Conservation (phyloP, 1,284 basidiomycete genomes). For the Ustanciosporium gigantosporum region DNA sequence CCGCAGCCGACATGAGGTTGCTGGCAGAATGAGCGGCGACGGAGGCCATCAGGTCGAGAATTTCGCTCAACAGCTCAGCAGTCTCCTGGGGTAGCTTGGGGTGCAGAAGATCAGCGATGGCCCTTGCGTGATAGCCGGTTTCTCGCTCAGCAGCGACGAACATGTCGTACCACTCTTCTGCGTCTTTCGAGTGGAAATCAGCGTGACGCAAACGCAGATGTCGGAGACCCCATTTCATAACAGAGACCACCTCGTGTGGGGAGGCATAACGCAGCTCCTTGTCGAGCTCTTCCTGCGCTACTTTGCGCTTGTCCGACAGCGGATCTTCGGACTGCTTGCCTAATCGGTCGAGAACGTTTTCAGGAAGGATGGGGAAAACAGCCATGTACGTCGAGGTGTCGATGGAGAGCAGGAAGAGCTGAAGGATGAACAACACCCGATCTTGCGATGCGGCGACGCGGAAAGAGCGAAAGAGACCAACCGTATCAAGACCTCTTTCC, state of each 20-base stretch:
- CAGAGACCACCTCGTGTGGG: constrained; percentile 40
- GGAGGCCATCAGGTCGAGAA: constrained; percentile 43
- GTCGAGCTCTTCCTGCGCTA: constrained; percentile 24
- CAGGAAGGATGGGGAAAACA: constrained; percentile 31
- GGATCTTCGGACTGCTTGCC: constrained; percentile 1
- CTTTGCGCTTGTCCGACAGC: constrained; percentile 2
- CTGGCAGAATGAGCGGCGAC: constrained; percentile 38
- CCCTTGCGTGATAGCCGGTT: constrained; percentile 19
- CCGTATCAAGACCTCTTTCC: constrained; percentile 42
- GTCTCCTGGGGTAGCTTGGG: constrained; percentile 32
- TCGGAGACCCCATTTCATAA: constrained; percentile 49
- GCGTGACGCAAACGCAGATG: constrained; percentile 23
- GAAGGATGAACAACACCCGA: constrained; percentile 29
- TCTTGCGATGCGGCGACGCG: constrained; percentile 37
- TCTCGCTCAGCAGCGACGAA: constrained; percentile 35
- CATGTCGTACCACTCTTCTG: constrained; percentile 35
- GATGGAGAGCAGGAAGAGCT: constrained; percentile 43
- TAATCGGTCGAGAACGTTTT: constrained; percentile 16
- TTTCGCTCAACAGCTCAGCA: constrained; percentile 22
- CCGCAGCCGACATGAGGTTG: constrained; percentile 48
- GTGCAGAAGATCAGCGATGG: constrained; percentile 35
- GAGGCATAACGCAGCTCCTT: constrained; percentile 39
- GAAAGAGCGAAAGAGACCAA: constrained; percentile 49
- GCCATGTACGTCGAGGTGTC: constrained; percentile 34
- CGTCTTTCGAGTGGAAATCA: constrained; percentile 33